Conservation (phyloP, 345 rosid genomes). For the rapeseed (Brassica napus) region Da-Ae NC_063440.1:814501-815000, state of each 20-base stretch:
- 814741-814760: slow-evolving; percentile 25
- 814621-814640: slow-evolving; percentile 1
- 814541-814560: background rate
- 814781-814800: slow-evolving; percentile 38
- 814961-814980: slow-evolving; percentile 39
- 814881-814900: background rate
- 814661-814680: slow-evolving; percentile 1
- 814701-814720: slow-evolving; percentile 6
- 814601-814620: background rate
- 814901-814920: background rate
- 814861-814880: slow-evolving; percentile 23
- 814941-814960: slow-evolving; percentile 32
- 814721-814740: slow-evolving; percentile 33
- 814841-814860: slow-evolving; percentile 40
- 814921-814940: slow-evolving; percentile 2
- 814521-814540: background rate
- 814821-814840: slow-evolving; percentile 37
- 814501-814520: background rate
- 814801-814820: slow-evolving; percentile 48
- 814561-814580: too few species aligned
- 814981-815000: background rate
- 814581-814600: background rate
- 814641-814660: background rate
- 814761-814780: slow-evolving; percentile 37
- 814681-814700: slow-evolving; percentile 19